Base-by-base conservation (phyloP, 257 asterid genomes). In the Craterostigma plantagineum region DNA sequence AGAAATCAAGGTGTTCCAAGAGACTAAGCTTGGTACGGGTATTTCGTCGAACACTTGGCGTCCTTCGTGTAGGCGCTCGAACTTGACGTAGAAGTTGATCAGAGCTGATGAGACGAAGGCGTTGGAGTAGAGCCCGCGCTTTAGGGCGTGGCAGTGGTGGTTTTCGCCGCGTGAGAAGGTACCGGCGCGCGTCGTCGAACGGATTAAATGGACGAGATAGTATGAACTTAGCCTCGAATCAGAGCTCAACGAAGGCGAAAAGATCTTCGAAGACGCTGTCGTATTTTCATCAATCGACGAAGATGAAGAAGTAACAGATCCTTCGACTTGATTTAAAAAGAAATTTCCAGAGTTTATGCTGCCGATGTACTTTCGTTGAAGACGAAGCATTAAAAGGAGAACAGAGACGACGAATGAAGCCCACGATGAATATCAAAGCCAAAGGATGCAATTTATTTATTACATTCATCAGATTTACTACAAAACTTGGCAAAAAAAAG, bases 1-100 rank as follows among this genome's bases (percentile, higher is more conserved):
- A 23, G 95, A 73, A 57, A 87, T 78, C 59, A 87, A 57, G 16
- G 93, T 61, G 63, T 81, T 81, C 93, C 97, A 81, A 54, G 92
- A 69, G n/a, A 72, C 93, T 15, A 87, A 54, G 66, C 53, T 73
- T 44, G 68, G 81, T 46, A 75, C 67, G 49, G 83, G 69, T 59
- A 65, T 76, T 79, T 76, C 86, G 34, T 18, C 91, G 43, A 79
- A 79, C 75, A 79, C 3, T 0, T 47, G 50, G 51, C 46, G 71
- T 14, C 83, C 91, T 37, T 71, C 64, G 10, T 14, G 37, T 13
- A 53, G 53, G 10, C 49, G 50, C 52, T 73, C 83, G 14, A 53
- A 63, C 45, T 66, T 76, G 3, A 59, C 68, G 34, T 73, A 73
- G 8, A 69, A 59, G 50, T 57, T 60, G 0, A 68, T 58, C 70